phyloP scores from a whole-genome alignment of 345 rosid genomes.

The Gynandropsis gynandra region DNA sequence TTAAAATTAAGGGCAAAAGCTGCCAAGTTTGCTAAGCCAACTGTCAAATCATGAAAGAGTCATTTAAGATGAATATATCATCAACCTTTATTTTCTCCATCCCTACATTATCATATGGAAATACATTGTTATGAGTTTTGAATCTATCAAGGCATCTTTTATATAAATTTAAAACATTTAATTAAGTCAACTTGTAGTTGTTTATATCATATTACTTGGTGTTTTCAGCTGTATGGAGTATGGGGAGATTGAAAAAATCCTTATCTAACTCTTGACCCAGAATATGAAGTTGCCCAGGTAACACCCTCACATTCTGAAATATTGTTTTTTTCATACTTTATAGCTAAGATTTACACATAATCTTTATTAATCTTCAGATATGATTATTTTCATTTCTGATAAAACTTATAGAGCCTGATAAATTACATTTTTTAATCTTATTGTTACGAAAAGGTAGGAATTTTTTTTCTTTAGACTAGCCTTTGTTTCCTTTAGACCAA shows the following conservation, averaged over 20 bases:
- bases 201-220: conserved; percentile 12
- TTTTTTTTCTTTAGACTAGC: too few species aligned
- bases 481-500: too few species aligned
- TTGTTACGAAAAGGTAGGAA: too few species aligned
- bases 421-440: too few species aligned
- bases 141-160: conserved; percentile 3
- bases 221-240: conserved; percentile 81
- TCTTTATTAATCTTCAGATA: too few species aligned
- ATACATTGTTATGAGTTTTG: conserved; percentile 7
- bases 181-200: conserved; percentile 6
- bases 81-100: conserved; percentile 2
- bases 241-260: conserved; percentile 94
- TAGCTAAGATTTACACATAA: too few species aligned
- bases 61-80: conserved; percentile 85
- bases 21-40: conserved; percentile 84
- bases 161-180: neutral
- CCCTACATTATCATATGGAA: neutral
- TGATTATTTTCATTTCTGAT: conserved; percentile 5
- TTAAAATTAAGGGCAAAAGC: conserved; percentile 85
- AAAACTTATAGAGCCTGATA: conserved; percentile 14
- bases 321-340: neutral
- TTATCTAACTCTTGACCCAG: conserved; percentile 90
- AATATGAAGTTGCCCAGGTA: conserved; percentile 97
- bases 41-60: conserved; percentile 89
- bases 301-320: conserved; percentile 21